Percentiles rank a stretch among this genome's conserved stretches.
These are phyloP conservation scores for Teunomyces tritomae DNA, from an alignment of 805 yeast genomes.

Conservation along the genomic window DNA sequence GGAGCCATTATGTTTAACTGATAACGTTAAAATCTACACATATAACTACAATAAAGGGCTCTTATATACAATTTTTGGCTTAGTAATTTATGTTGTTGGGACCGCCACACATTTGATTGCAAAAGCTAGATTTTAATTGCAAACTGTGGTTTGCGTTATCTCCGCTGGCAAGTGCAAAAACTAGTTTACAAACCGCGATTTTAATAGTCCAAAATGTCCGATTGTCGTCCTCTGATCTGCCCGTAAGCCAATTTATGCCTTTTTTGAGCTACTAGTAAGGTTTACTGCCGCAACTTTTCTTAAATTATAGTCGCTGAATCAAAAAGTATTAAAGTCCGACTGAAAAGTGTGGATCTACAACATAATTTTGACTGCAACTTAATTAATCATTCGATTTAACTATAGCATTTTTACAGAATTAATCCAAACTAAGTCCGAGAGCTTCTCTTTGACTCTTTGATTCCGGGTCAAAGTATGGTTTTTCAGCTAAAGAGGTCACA, in stretches of 20 bases:
- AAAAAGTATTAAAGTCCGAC: too few species aligned
- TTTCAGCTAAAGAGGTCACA: constrained; percentile 53
- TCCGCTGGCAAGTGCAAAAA: background rate
- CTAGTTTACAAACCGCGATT: background rate
- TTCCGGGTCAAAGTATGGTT: constrained; percentile 48
- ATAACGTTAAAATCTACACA: background rate
- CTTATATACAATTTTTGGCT: background rate
- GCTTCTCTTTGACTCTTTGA: constrained; percentile 55
- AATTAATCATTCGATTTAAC: too few species aligned
- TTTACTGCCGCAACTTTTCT: too few species aligned
- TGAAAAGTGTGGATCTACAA: background rate
- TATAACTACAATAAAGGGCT: background rate
- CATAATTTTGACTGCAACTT: background rate
- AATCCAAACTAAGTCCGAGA: constrained; percentile 35
- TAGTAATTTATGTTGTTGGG: background rate
- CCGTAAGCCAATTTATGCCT: too few species aligned
- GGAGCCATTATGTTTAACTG: constrained; percentile 2
- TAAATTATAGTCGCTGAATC: too few species aligned
- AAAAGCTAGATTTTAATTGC: background rate
- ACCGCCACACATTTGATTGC: background rate
- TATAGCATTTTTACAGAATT: background rate
- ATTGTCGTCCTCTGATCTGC: too few species aligned
- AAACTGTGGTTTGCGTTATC: background rate
- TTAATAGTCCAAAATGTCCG: too few species aligned
- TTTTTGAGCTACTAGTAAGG: too few species aligned